Conservation (phyloP, 202 grass and related monocot genomes). For the Setaria viridis region DNA sequence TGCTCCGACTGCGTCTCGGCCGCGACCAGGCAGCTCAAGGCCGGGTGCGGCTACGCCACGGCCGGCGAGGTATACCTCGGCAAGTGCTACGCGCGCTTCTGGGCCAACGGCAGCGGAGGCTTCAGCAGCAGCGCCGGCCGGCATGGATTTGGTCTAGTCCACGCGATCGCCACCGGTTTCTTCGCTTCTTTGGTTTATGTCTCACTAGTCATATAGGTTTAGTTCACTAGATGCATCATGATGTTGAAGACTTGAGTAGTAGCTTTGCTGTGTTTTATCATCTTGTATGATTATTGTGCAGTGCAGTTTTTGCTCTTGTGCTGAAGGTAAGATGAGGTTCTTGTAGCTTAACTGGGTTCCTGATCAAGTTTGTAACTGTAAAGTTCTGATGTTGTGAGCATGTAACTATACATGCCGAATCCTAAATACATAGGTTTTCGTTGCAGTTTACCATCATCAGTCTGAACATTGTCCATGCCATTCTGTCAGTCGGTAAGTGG, state of each 20-base stretch:
- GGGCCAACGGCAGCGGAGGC: slow-evolving; percentile 44
- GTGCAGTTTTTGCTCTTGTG: not conserved
- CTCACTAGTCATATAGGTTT: slow-evolving; percentile 27
- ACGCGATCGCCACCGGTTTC: slow-evolving; percentile 30
- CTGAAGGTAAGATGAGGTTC: not conserved
- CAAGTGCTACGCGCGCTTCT: slow-evolving; percentile 89
- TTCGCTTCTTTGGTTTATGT: slow-evolving; percentile 28
- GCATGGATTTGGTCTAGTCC: not conserved
- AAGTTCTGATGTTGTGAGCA: not conserved
- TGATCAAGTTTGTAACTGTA: slow-evolving; percentile 4
- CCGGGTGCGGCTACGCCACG: slow-evolving; percentile 58
- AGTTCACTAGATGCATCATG: not conserved
- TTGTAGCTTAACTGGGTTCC: not conserved
- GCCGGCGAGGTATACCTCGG: slow-evolving; percentile 83
- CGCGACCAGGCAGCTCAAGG: slow-evolving; percentile 66
- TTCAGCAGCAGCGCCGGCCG: slow-evolving; percentile 18
- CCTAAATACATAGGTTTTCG: not conserved
- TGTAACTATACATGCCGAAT: not conserved
- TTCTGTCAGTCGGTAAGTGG: not conserved
- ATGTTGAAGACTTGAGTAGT: not conserved
- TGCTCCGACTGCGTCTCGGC: slow-evolving; percentile 78
- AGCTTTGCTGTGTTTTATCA: not conserved
- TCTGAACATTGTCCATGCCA: not conserved
- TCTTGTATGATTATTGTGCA: not conserved
- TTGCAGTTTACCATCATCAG: not conserved